Evolutionary conservation across 768 basidiomycete species (phyloP).

Genomic region (Boletus vermiculosoides): DNA sequence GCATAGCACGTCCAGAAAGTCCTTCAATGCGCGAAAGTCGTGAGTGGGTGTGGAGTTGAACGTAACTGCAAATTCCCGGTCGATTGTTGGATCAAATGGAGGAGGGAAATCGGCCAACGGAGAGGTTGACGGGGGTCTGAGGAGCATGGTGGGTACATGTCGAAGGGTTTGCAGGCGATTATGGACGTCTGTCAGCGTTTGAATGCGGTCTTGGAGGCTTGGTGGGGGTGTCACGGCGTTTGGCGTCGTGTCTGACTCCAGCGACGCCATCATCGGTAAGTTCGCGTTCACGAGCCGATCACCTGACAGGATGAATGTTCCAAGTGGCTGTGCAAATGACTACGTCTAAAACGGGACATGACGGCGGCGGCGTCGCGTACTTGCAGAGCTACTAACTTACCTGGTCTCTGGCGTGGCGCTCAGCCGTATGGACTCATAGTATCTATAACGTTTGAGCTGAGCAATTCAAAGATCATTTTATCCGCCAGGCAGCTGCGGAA

Average conservation of each 20-base stretch:
- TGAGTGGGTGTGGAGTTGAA: conserved; percentile 31
- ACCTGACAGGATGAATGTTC: background rate
- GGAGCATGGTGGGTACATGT: conserved; percentile 44
- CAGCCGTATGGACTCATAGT: background rate
- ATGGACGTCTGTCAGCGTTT: conserved; percentile 47
- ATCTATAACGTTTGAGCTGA: background rate
- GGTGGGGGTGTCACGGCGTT: conserved; percentile 4
- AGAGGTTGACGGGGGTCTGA: conserved; percentile 37
- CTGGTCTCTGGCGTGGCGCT: conserved; percentile 12
- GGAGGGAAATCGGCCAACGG: conserved; percentile 25
- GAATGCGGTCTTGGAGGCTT: conserved; percentile 44
- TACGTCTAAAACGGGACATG: background rate
- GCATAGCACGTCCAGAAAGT: conserved; percentile 46
- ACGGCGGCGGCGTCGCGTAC: background rate
- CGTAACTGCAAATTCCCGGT: conserved; percentile 29
- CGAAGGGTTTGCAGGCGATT: conserved; percentile 44
- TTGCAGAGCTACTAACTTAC: background rate
- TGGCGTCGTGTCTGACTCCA: conserved; percentile 4
- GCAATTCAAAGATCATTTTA: background rate
- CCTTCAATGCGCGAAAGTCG: conserved; percentile 48
- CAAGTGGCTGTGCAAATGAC: conserved; percentile 21
- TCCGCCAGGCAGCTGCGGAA: background rate
- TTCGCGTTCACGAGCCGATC: no score
- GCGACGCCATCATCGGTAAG: conserved; percentile 4
- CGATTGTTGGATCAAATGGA: conserved; percentile 26